Conservation (phyloP, 2,329 filamentous ascomycete genomes). For the Nigrospora oryzae region DNA sequence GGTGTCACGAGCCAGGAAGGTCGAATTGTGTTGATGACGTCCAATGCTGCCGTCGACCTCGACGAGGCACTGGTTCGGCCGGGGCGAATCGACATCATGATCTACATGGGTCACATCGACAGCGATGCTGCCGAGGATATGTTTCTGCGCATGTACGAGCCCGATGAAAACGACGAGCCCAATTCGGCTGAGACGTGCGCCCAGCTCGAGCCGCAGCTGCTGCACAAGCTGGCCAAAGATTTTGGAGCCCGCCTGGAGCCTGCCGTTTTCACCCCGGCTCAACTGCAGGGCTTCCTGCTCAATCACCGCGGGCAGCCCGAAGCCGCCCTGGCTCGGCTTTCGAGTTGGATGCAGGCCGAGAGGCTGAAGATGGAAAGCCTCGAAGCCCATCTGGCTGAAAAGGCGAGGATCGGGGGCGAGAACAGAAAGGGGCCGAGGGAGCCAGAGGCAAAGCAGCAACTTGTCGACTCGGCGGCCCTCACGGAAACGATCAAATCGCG, state of each 20-base stretch:
- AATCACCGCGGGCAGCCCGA: slow-evolving; percentile 5
- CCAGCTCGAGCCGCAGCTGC: slow-evolving; percentile 5
- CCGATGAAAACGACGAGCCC: slow-evolving; percentile 8
- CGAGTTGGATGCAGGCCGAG: background rate
- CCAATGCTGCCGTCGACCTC: slow-evolving; percentile 58
- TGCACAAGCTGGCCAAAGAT: background rate
- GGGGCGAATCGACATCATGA: slow-evolving; percentile 60
- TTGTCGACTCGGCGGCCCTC: too few species aligned
- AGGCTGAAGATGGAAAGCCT: too few species aligned
- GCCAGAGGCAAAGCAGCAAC: too few species aligned
- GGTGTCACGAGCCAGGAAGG: slow-evolving; percentile 63
- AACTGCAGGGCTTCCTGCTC: slow-evolving; percentile 15
- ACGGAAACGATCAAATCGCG: too few species aligned
- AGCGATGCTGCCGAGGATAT: slow-evolving; percentile 13
- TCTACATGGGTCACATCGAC: slow-evolving; percentile 42
- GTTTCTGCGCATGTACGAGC: slow-evolving; percentile 14
- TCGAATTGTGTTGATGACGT: slow-evolving; percentile 61
- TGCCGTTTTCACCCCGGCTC: slow-evolving; percentile 14
- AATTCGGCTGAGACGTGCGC: slow-evolving; percentile 8
- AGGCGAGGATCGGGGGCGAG: too few species aligned
- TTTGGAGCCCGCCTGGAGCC: slow-evolving; percentile 8
- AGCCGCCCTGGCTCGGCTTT: background rate
- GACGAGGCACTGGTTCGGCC: slow-evolving; percentile 59
- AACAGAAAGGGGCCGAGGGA: too few species aligned
- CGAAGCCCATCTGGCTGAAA: too few species aligned